These are phyloP conservation scores for Tolypocladium tundrense DNA, from an alignment of 2,329 filamentous ascomycete genomes.

Conservation along the genomic window DNA sequence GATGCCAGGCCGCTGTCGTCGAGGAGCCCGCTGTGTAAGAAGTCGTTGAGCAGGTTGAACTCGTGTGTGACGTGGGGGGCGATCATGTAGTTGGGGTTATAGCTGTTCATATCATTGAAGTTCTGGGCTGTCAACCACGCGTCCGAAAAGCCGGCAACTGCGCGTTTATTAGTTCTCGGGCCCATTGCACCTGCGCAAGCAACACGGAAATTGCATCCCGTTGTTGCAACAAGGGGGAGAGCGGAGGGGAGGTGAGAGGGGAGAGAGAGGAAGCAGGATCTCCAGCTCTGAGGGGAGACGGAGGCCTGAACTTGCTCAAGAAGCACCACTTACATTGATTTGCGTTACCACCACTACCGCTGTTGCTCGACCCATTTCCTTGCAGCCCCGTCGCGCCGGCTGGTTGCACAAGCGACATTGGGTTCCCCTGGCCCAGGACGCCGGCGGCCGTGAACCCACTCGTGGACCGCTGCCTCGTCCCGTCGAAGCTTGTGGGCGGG, in stretches of 20 bases:
- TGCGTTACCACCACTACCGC: conserved; percentile 45
- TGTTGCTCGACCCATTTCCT: conserved; percentile 42
- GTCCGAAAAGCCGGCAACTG: conserved; percentile 71
- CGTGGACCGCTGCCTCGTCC: conserved; percentile 23
- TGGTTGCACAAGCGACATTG: conserved; percentile 62
- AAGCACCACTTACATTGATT: conserved; percentile 59
- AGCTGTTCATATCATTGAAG: conserved; percentile 89
- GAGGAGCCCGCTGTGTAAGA: conserved; percentile 81
- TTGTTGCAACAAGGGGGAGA: not conserved
- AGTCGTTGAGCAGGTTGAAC: conserved; percentile 94
- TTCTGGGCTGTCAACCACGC: conserved; percentile 73
- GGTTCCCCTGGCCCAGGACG: conserved; percentile 37
- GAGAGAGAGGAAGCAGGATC: conserved; percentile 1
- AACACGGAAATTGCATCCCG: not conserved
- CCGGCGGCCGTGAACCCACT: conserved; percentile 31
- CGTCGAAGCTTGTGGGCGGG: conserved; percentile 31
- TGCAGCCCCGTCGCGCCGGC: conserved; percentile 58
- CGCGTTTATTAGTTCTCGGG: conserved; percentile 5
- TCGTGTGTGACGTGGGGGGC: conserved; percentile 86
- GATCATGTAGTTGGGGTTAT: conserved; percentile 93
- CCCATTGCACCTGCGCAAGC: not conserved
- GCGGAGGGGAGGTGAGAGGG: not conserved
- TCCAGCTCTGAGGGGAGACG: not conserved
- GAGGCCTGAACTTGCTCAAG: not conserved
- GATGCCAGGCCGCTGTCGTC: conserved; percentile 69